Evolutionary conservation across 768 basidiomycete genomes (phyloP).

Genomic region (Russula virescens): DNA sequence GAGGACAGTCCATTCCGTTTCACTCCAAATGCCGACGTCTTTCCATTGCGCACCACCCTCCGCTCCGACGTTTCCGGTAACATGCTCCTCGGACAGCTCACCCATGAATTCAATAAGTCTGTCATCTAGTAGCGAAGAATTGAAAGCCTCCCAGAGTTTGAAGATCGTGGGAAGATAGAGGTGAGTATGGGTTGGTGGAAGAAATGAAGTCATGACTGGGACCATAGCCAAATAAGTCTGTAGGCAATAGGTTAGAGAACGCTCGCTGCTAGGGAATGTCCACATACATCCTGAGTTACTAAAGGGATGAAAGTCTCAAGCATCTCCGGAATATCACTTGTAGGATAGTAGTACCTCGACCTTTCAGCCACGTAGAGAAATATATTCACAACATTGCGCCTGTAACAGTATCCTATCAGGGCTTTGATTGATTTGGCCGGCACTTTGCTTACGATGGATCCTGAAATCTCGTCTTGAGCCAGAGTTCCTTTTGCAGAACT

Average conservation of each 20-base stretch:
- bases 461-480: slow-evolving; percentile 58
- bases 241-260: not conserved
- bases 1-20: slow-evolving; percentile 76
- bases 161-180: slow-evolving; percentile 69
- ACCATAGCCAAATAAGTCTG: slow-evolving; percentile 67
- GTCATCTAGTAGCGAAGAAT: slow-evolving; percentile 68
- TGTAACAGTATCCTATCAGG: slow-evolving; percentile 4
- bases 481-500: slow-evolving; percentile 64
- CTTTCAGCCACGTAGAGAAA: slow-evolving; percentile 68
- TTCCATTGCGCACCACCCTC: slow-evolving; percentile 61
- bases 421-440: not conserved
- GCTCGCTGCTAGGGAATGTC: not conserved
- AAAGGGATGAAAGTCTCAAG: slow-evolving; percentile 64
- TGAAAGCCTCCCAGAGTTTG: slow-evolving; percentile 74
- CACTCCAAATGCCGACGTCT: slow-evolving; percentile 86
- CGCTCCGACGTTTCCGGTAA: slow-evolving; percentile 49
- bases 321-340: slow-evolving; percentile 63
- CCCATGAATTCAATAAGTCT: slow-evolving; percentile 67
- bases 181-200: slow-evolving; percentile 61
- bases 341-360: slow-evolving; percentile 63
- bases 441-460: slow-evolving; percentile 47
- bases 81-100: slow-evolving; percentile 64
- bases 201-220: slow-evolving; percentile 70
- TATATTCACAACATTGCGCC: slow-evolving; percentile 63
- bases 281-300: slow-evolving; percentile 61